phyloP scores from a whole-genome alignment of 495 filamentous ascomycete genomes.

The Chaetomium fimeti region DNA sequence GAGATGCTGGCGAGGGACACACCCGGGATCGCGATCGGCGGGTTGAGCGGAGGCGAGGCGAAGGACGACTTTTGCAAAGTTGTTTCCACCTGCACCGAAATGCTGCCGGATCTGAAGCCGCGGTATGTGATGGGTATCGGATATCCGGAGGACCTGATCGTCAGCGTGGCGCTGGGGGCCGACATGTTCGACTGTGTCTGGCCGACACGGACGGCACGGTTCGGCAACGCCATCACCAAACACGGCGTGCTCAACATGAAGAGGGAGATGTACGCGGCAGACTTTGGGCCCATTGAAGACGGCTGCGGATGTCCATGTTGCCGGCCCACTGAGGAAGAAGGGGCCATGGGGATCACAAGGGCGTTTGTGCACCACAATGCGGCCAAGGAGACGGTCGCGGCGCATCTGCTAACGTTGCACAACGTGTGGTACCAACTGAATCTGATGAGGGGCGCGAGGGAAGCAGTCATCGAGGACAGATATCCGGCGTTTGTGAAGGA shows the following conservation, averaged over 20 bases:
- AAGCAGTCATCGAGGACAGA: slow-evolving; percentile 77
- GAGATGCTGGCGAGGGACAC: slow-evolving; percentile 92
- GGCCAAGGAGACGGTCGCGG: slow-evolving; percentile 91
- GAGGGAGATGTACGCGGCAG: slow-evolving; percentile 67
- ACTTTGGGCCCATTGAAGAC: slow-evolving; percentile 80
- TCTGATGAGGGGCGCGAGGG: slow-evolving; percentile 70
- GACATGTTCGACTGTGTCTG: slow-evolving; percentile 99
- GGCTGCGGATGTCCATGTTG: slow-evolving; percentile 80
- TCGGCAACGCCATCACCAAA: slow-evolving; percentile 88
- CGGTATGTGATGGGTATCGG: slow-evolving; percentile 98
- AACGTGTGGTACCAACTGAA: slow-evolving; percentile 88
- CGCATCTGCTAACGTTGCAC: slow-evolving; percentile 91
- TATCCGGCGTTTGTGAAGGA: slow-evolving; percentile 75
- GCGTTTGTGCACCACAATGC: slow-evolving; percentile 90
- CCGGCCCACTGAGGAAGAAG: slow-evolving; percentile 56
- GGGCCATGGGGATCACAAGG: slow-evolving; percentile 78
- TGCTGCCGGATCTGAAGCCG: slow-evolving; percentile 86
- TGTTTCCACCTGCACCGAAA: slow-evolving; percentile 78
- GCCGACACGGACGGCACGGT: slow-evolving; percentile 94
- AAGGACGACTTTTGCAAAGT: slow-evolving; percentile 60
- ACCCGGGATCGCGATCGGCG: slow-evolving; percentile 94
- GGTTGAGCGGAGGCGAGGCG: slow-evolving; percentile 78
- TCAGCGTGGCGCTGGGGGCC: slow-evolving; percentile 87
- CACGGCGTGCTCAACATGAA: slow-evolving; percentile 79
- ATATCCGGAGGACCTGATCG: slow-evolving; percentile 92